These are phyloP conservation scores for Pleoardoris graminearum DNA, from an alignment of 2,329 filamentous ascomycete species.

Conservation along the genomic window DNA sequence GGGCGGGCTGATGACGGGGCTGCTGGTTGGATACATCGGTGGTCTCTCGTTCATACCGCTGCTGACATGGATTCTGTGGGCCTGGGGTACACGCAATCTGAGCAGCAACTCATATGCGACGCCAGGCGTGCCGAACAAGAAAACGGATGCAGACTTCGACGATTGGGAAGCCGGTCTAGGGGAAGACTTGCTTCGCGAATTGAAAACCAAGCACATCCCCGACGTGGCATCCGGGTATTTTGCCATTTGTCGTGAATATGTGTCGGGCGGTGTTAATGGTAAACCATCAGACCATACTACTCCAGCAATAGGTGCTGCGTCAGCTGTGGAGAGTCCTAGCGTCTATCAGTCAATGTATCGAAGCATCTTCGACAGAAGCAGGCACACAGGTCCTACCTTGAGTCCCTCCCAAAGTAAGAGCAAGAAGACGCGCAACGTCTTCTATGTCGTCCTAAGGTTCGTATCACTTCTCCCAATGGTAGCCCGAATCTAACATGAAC, in stretches of 20 bases:
- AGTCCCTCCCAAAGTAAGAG: slow-evolving; percentile 57
- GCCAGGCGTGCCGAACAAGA: background rate
- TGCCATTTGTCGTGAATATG: slow-evolving; percentile 91
- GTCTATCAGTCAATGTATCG: slow-evolving; percentile 99
- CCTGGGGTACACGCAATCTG: slow-evolving; percentile 1
- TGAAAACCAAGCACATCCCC: slow-evolving; percentile 54
- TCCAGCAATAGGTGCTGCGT: slow-evolving; percentile 71
- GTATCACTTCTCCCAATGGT: slow-evolving; percentile 15
- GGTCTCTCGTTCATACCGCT: slow-evolving; percentile 6
- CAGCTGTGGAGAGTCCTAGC: slow-evolving; percentile 81
- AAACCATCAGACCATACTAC: slow-evolving; percentile 87
- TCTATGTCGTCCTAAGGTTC: slow-evolving; percentile 87
- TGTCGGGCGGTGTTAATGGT: slow-evolving; percentile 86
- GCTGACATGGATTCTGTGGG: slow-evolving; percentile 6
- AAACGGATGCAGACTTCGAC: background rate
- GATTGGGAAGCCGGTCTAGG: slow-evolving; percentile 3
- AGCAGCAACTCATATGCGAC: background rate
- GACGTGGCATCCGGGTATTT: slow-evolving; percentile 92
- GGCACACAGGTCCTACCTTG: slow-evolving; percentile 61
- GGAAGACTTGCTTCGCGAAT: slow-evolving; percentile 1
- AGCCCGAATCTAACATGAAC: slow-evolving; percentile 12
- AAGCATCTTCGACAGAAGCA: slow-evolving; percentile 81
- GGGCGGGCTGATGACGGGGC: background rate
- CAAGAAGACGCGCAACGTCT: slow-evolving; percentile 78
- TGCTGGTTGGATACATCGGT: slow-evolving; percentile 3